Evolutionary conservation across 1,284 basidiomycete species (phyloP), one percentile per base, ranked within the genome.

Genomic region (Stygiomarasmius scandens): DNA sequence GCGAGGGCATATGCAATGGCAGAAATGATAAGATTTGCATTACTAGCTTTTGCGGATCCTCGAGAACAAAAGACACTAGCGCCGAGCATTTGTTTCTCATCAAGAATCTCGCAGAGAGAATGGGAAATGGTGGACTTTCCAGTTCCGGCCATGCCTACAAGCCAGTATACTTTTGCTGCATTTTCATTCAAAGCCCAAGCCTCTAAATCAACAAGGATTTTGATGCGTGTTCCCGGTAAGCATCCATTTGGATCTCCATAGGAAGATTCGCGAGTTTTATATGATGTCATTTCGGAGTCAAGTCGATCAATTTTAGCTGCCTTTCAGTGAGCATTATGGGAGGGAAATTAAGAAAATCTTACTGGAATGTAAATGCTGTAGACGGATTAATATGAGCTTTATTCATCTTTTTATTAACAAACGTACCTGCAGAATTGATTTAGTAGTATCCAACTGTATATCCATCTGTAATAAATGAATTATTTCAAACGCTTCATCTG

Each of bases 71-170:
- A 56, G 24, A 56, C 49, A 22, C 38, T 45, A 27, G 29, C 55
- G 5, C 41, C 44, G 2, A 52, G 43, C 14, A n/a, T 46, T 9
- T 25, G 24, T 32, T 51, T 29, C 6, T 38, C 14, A 20, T 27
- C 55, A 22, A 25, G 32, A 9, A 12, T 16, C 38, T 52, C 49
- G 12, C 43, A 50, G 16, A 57, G 22, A 2, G 49, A 48, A 16
- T 52, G 55, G 11, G 48, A 32, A 11, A 57, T 52, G 2, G 55
- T 45, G 4, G 55, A 57, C 34, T 57, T 56, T 34, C 55, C 55
- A 12, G 49, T 49, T 16, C 41, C 49, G 19, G 49, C 55, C 14
- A 43, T 19, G 2, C 55, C 55, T 23, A 27, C 36, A 9, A 56
- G 27, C 49, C 49, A 51, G 29, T 51, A 56, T 8, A 43, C 49